Conservation (phyloP, 2,329 filamentous ascomycete species). For the Nemania sp. region DNA sequence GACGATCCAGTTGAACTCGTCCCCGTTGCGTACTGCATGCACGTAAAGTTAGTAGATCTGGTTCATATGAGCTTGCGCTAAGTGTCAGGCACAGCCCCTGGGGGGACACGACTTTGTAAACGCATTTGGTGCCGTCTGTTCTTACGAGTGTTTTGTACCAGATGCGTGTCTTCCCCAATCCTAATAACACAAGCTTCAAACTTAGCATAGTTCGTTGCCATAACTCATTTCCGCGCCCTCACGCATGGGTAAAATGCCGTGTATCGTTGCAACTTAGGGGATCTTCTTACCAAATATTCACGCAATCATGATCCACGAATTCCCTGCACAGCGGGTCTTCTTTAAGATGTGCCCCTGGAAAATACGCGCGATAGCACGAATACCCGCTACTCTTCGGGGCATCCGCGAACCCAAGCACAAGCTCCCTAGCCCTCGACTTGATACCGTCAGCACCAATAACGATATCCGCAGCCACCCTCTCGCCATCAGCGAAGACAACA, state of each 20-base stretch:
- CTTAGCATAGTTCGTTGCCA: slow-evolving; percentile 18
- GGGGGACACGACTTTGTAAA: too few relatives aligned
- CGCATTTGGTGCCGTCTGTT: not conserved
- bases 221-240: not conserved
- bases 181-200: slow-evolving; percentile 32
- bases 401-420: slow-evolving; percentile 65
- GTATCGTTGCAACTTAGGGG: not conserved
- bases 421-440: slow-evolving; percentile 59
- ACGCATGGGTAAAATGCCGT: not conserved
- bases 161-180: slow-evolving; percentile 58
- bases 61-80: not conserved
- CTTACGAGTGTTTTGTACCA: slow-evolving; percentile 57
- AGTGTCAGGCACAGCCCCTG: not conserved
- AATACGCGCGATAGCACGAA: slow-evolving; percentile 64
- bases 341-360: slow-evolving; percentile 53
- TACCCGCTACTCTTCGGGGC: slow-evolving; percentile 66
- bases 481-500: slow-evolving; percentile 52
- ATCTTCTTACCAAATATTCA: slow-evolving; percentile 55
- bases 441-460: slow-evolving; percentile 66
- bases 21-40: slow-evolving; percentile 52
- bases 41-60: not conserved
- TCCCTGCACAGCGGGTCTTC: slow-evolving; percentile 54
- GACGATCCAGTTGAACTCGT: slow-evolving; percentile 62
- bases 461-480: slow-evolving; percentile 58
- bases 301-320: slow-evolving; percentile 58